A percentile compares a stretch with the other conserved stretches of the same genome.
Evolutionary conservation across 2,329 filamentous ascomycete species (phyloP).

Genomic region (Dichotomopilus funicola): DNA sequence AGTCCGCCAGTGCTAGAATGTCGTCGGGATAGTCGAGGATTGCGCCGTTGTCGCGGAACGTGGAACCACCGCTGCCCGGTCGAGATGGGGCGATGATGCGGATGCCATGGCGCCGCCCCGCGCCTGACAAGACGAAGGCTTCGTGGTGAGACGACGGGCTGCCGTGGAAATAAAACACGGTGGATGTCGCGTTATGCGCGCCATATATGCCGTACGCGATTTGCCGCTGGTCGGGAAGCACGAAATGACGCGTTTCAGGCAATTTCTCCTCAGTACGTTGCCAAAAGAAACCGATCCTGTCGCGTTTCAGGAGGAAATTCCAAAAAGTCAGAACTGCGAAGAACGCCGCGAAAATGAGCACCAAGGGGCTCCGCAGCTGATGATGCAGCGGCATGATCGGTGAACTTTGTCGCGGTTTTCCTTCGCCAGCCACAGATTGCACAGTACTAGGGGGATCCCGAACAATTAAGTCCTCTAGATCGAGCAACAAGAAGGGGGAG

Average conservation of each 20-base stretch:
- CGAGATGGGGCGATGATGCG: slow-evolving; percentile 3
- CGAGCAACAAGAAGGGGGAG: too few species aligned
- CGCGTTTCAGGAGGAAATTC: too few species aligned
- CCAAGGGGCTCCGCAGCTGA: too few species aligned
- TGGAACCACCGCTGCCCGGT: slow-evolving; percentile 4
- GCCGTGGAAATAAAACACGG: slow-evolving; percentile 9
- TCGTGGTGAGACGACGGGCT: slow-evolving; percentile 10
- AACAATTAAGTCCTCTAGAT: too few species aligned
- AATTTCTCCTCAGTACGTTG: not conserved
- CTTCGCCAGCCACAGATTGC: too few species aligned
- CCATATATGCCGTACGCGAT: slow-evolving; percentile 4
- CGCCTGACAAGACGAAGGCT: slow-evolving; percentile 1
- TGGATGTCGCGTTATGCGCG: slow-evolving; percentile 27
- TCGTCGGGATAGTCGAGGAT: slow-evolving; percentile 8
- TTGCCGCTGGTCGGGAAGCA: not conserved
- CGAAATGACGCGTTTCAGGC: not conserved
- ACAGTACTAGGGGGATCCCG: too few species aligned
- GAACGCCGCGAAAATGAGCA: too few species aligned
- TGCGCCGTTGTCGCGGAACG: not conserved
- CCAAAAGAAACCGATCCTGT: too few species aligned
- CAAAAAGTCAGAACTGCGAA: too few species aligned
- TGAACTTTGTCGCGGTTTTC: too few species aligned
- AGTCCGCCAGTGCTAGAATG: slow-evolving; percentile 5
- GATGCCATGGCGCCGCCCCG: not conserved
- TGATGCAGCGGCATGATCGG: too few species aligned